These are phyloP conservation scores for Chenopodium suecicum DNA, from an alignment of 148 eudicot species.

Conservation along the genomic window DNA sequence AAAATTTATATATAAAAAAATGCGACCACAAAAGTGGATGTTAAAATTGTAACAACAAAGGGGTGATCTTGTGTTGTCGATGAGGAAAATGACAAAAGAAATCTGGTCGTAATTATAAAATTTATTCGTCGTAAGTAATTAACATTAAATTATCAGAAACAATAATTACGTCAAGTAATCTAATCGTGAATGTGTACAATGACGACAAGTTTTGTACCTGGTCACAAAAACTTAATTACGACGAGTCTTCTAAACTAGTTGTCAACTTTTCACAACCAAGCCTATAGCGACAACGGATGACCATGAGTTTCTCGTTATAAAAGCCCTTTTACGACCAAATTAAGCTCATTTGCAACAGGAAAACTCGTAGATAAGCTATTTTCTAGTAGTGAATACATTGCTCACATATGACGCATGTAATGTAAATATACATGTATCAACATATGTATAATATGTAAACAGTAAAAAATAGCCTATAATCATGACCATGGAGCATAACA, in stretches of 20 bases:
- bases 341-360: not conserved
- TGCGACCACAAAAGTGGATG: no score
- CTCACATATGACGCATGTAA: no score
- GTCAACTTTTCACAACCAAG: not conserved
- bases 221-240: not conserved
- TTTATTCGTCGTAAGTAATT: not conserved
- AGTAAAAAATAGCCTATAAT: not conserved
- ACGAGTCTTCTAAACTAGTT: not conserved
- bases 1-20: no score
- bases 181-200: not conserved
- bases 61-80: no score
- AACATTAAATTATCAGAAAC: not conserved
- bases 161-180: not conserved
- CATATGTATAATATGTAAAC: not conserved
- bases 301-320: slow-evolving; percentile 7
- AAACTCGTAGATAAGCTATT: not conserved
- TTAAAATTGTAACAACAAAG: no score
- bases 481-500: not conserved
- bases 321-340: slow-evolving; percentile 1
- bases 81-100: not conserved
- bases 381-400: not conserved
- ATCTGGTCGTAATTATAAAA: not conserved
- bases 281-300: not conserved
- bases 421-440: no score
- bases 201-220: no score